Evolutionary conservation across 257 asterid genomes (phyloP).

Genomic region (Lavandula angustifolia): DNA sequence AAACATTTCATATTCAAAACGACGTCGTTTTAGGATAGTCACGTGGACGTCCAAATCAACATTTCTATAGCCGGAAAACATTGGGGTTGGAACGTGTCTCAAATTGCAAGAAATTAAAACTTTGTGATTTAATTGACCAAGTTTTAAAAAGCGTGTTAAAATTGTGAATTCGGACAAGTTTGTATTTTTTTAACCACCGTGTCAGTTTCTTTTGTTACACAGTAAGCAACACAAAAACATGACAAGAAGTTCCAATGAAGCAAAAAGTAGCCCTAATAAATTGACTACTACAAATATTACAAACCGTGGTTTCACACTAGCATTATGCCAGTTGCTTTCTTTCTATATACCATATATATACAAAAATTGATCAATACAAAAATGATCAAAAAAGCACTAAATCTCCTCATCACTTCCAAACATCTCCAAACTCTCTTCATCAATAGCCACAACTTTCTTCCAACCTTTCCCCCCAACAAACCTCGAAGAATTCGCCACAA

Average conservation of each 20-base stretch:
- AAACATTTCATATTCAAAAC: too few species aligned
- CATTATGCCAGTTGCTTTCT: constrained; percentile 31
- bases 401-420: constrained; percentile 41
- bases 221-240: neutral
- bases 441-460: constrained; percentile 59
- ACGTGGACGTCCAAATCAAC: too few species aligned
- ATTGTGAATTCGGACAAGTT: too few species aligned
- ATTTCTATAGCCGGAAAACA: too few species aligned
- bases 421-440: constrained; percentile 46
- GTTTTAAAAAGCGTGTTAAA: too few species aligned
- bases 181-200: too few species aligned
- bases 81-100: too few species aligned
- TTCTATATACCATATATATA: constrained; percentile 29
- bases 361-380: constrained; percentile 34
- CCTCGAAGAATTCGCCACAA: constrained; percentile 41
- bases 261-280: constrained; percentile 10
- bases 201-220: too few species aligned
- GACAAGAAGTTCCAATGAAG: neutral
- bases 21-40: too few species aligned
- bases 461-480: constrained; percentile 38
- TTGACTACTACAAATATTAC: constrained; percentile 12
- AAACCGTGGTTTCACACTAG: constrained; percentile 33
- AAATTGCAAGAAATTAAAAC: too few species aligned
- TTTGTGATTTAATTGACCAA: too few species aligned
- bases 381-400: constrained; percentile 30